Percentiles rank a stretch among this genome's conserved stretches.
phyloP scores from a whole-genome alignment of 2,329 filamentous ascomycete species.

The Endocalyx cinctus region DNA sequence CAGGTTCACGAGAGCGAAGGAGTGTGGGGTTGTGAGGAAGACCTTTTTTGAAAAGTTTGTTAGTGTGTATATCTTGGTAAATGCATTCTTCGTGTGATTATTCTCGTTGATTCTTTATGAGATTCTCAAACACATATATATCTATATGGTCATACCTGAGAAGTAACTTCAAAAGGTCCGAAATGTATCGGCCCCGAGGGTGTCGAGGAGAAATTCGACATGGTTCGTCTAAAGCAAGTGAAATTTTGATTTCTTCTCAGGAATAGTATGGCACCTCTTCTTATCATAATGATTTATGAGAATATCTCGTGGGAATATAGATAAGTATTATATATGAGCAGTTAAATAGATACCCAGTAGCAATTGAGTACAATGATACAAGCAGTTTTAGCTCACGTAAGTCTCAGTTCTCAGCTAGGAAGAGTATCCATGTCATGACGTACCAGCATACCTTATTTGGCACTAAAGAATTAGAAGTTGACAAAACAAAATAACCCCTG shows the following conservation, averaged over 20 bases:
- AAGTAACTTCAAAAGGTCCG: constrained; percentile 70
- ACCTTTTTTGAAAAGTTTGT: constrained; percentile 43
- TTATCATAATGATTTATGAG: constrained; percentile 10
- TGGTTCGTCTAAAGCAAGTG: constrained; percentile 9
- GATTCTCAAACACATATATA: not conserved
- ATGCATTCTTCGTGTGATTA: not conserved
- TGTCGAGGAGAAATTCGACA: constrained; percentile 7
- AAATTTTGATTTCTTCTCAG: too few species aligned
- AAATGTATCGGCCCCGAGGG: constrained; percentile 55
- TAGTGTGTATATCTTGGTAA: constrained; percentile 1
- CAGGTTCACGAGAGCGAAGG: constrained; percentile 89
- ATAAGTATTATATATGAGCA: not conserved
- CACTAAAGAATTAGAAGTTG: too few species aligned
- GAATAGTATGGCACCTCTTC: constrained; percentile 6
- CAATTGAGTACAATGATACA: not conserved
- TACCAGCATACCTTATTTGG: too few species aligned
- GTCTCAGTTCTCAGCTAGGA: too few species aligned
- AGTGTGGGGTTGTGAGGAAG: constrained; percentile 75
- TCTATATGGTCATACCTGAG: constrained; percentile 50
- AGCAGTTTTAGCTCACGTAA: too few species aligned
- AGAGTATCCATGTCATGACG: too few species aligned
- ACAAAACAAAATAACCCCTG: too few species aligned
- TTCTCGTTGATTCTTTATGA: not conserved
- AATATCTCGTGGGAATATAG: not conserved
- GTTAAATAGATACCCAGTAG: not conserved